Evolutionary conservation across 1,284 basidiomycete species (phyloP), one percentile per base, ranked within the genome.

Genomic region (Leccinum pachyderme): DNA sequence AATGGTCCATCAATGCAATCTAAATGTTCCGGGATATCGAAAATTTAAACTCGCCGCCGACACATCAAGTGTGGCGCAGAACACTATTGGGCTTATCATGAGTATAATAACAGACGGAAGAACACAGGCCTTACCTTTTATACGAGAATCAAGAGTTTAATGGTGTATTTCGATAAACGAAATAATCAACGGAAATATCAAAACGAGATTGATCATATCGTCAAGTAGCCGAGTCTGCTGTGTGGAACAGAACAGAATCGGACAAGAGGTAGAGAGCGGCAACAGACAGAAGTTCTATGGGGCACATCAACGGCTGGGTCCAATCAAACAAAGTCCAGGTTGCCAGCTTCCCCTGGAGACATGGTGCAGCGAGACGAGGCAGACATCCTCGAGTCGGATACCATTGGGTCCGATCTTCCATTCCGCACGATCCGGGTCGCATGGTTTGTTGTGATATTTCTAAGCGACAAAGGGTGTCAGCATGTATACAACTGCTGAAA

Each of bases 301-400:
- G 6, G 7, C 11, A 37, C 4, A 54, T 66, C 45, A 66, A 32
- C 6, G 52, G 28, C 39, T 58, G 51, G 56, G 58, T 11, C 24
- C 33, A n/a, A 63, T 52, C 53, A 72, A 53, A 49, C 70, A 71
- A 18, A 72, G 50, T 7, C 53, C n/a, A 9, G 67, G 70, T 32
- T 72, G 67, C 67, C 70, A 69, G 29, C 67, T 72, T 18, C 70
- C 67, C 49, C 8, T 57, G 1, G 67, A 69, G 18, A 69, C 69
- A 5, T 59, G 67, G 13, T 57, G 62, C 15, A 69, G 33, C 12
- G 55, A 53, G 7, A 72, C 60, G 4, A 69, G 64, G 51, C 60
- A 67, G 24, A 69, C 47, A 35, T 69, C 59, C 4, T 62, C 48
- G 5, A 69, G 49, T 39, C 52, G 57, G 31, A 68, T 65, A 7